Conservation (phyloP, 2,329 filamentous ascomycete genomes). For the Aspergillus nomiae region DNA sequence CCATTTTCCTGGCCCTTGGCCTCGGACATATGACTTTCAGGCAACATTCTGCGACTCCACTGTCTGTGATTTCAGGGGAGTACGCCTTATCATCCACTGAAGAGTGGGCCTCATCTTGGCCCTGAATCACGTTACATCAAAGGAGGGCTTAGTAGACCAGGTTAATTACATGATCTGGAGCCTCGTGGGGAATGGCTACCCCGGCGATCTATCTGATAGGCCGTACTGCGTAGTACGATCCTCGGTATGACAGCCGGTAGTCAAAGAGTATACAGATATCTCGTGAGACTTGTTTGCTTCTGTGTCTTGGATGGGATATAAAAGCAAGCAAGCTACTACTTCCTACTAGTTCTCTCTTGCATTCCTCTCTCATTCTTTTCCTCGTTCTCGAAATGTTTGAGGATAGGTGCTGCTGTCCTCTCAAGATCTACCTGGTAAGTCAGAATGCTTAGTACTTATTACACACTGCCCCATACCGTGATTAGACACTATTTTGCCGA, state of each 20-base stretch:
- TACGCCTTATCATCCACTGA: background rate
- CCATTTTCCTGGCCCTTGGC: too few relatives aligned
- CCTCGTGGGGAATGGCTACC: background rate
- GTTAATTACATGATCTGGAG: background rate
- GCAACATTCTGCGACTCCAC: too few relatives aligned
- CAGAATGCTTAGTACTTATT: background rate
- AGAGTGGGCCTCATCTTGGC: background rate
- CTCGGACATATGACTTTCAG: too few relatives aligned
- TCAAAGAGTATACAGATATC: background rate
- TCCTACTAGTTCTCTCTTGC: background rate
- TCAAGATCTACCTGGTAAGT: background rate
- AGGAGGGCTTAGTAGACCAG: background rate
- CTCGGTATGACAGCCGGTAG: background rate
- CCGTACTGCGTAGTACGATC: background rate
- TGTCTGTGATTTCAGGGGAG: background rate
- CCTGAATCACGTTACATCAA: background rate
- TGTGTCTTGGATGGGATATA: background rate
- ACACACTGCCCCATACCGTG: background rate
- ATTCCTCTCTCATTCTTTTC: background rate
- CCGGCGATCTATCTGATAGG: background rate
- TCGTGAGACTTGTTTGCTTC: background rate
- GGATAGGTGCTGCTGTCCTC: too few relatives aligned
- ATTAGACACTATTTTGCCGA: constrained; percentile 6
- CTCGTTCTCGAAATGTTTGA: background rate
- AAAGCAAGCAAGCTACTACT: background rate